These are phyloP conservation scores for Protomyces pachydermus DNA, from an alignment of 1,139 yeast genomes.

Conservation along the genomic window DNA sequence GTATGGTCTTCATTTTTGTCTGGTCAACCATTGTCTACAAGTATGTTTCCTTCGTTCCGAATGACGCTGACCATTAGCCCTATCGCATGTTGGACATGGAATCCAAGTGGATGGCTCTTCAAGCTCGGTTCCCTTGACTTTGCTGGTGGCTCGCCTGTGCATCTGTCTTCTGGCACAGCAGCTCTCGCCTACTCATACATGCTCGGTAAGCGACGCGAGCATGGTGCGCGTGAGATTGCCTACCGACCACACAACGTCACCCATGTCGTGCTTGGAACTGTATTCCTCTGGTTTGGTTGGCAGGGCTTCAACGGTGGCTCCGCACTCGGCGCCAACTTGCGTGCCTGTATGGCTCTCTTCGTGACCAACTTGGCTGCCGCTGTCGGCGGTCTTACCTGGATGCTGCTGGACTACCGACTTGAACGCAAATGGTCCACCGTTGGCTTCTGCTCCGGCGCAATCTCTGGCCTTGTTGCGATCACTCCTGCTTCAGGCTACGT, in stretches of 20 bases:
- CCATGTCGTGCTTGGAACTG: conserved; percentile 86
- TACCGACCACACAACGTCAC: conserved; percentile 86
- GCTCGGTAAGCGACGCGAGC: conserved; percentile 68
- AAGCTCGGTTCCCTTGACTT: conserved; percentile 82
- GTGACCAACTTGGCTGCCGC: conserved; percentile 93
- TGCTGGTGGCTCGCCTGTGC: conserved; percentile 99
- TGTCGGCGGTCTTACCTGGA: conserved; percentile 86
- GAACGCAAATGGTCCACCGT: conserved; percentile 93
- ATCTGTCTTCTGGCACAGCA: conserved; percentile 88
- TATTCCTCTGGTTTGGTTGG: conserved; percentile 97
- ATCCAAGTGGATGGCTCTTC: conserved; percentile 80
- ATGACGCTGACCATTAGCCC: conserved; percentile 43
- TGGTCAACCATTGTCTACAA: conserved; percentile 97
- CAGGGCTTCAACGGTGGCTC: conserved; percentile 98
- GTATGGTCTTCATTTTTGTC: conserved; percentile 86
- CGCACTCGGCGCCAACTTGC: conserved; percentile 81
- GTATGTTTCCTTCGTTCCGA: conserved; percentile 21
- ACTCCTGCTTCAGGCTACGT: conserved; percentile 97
- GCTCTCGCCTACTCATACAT: conserved; percentile 88
- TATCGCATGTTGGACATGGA: conserved; percentile 97
- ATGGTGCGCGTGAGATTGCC: conserved; percentile 26
- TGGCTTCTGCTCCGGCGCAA: conserved; percentile 88
- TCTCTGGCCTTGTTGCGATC: conserved; percentile 91
- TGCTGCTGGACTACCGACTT: conserved; percentile 74
- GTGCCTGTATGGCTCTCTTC: conserved; percentile 90